A percentile compares a stretch with the other conserved stretches of the same genome.
Conservation (phyloP, 495 filamentous ascomycete genomes). For the Penicillium paxilli region DNA sequence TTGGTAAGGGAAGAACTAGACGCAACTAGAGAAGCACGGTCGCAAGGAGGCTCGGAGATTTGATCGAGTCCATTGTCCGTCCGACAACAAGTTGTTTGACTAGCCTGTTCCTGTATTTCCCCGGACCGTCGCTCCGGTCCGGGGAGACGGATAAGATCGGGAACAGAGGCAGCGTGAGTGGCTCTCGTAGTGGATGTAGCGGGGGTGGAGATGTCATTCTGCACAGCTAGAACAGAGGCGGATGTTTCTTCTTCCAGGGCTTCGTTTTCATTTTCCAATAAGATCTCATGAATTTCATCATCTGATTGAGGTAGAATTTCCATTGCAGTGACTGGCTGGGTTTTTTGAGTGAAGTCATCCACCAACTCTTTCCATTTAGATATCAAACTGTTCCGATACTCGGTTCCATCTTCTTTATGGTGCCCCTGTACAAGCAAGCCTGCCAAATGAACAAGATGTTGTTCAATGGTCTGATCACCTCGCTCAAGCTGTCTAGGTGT, state of each 20-base stretch:
- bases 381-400: background rate
- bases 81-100: background rate
- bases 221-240: background rate
- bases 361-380: background rate
- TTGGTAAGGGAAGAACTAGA: background rate
- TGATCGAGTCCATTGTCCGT: background rate
- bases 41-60: background rate
- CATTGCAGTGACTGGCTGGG: background rate
- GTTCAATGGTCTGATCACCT: background rate
- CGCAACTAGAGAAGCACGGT: background rate
- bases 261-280: background rate
- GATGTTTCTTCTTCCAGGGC: background rate
- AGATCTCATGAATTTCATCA: background rate
- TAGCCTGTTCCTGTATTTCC: background rate
- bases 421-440: background rate
- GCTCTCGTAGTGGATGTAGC: background rate
- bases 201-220: background rate
- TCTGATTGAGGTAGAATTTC: background rate
- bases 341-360: background rate
- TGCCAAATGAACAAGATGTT: background rate
- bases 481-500: background rate
- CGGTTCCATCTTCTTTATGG: background rate
- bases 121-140: background rate
- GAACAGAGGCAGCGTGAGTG: background rate
- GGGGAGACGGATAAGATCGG: background rate